phyloP scores from a whole-genome alignment of 2,329 filamentous ascomycete genomes.

The Alternaria triticina region DNA sequence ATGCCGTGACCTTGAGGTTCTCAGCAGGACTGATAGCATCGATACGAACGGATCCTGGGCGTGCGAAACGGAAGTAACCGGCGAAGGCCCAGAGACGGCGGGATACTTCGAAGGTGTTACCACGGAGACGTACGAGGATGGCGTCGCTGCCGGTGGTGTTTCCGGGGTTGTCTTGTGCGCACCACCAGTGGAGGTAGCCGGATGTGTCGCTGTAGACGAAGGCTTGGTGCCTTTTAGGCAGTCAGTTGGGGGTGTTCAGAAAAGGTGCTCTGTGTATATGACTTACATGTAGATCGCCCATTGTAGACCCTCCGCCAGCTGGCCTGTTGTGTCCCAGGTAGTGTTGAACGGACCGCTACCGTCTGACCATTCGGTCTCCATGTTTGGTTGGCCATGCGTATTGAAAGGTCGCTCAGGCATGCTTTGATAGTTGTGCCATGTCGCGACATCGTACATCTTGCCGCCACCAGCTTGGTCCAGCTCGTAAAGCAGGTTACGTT shows the following conservation, averaged over 20 bases:
- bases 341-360: slow-evolving; percentile 45
- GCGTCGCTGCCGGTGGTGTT: slow-evolving; percentile 23
- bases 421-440: slow-evolving; percentile 50
- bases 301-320: slow-evolving; percentile 57
- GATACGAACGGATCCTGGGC: slow-evolving; percentile 45
- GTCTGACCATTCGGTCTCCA: slow-evolving; percentile 59
- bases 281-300: slow-evolving; percentile 59
- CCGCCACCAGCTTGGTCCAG: slow-evolving; percentile 47
- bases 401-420: slow-evolving; percentile 49
- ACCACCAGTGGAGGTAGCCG: slow-evolving; percentile 62
- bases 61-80: slow-evolving; percentile 44
- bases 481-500: slow-evolving; percentile 6
- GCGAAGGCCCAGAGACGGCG: slow-evolving; percentile 49
- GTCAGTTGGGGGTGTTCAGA: slow-evolving; percentile 13
- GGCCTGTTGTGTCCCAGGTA: slow-evolving; percentile 55
- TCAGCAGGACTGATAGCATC: slow-evolving; percentile 30
- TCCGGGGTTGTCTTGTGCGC: slow-evolving; percentile 39
- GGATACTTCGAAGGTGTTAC: slow-evolving; percentile 35
- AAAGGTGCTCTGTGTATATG: slow-evolving; percentile 31
- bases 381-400: slow-evolving; percentile 50
- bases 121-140: slow-evolving; percentile 28
- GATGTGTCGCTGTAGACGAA: slow-evolving; percentile 31
- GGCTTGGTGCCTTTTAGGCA: slow-evolving; percentile 2
- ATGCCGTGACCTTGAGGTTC: slow-evolving; percentile 34
- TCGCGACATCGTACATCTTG: slow-evolving; percentile 46